Evolutionary conservation across 352 stramenopile species (phyloP), one percentile per base, ranked within the genome.

Genomic region (Peronosclerospora sorghi): DNA sequence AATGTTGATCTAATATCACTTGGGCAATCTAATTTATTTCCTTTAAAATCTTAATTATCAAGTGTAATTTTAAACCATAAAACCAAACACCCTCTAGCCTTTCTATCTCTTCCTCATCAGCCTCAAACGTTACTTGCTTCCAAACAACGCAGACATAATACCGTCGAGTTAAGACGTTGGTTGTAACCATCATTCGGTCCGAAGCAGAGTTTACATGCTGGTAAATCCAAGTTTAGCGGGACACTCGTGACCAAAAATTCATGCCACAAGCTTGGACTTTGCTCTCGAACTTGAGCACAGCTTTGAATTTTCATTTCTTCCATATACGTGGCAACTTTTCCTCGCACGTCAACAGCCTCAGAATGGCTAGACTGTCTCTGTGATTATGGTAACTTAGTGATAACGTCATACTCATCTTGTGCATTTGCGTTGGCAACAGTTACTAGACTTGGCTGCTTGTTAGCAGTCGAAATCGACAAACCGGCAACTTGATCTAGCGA

Each of bases 101-200:
- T n/a, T n/a, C n/a, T n/a, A n/a, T n/a, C n/a, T n/a, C n/a, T n/a
- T n/a, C n/a, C n/a, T n/a, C n/a, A n/a, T n/a, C n/a, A n/a, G n/a
- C n/a, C n/a, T n/a, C n/a, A n/a, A n/a, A n/a, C n/a, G n/a, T n/a
- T n/a, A n/a, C n/a, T n/a, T n/a, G n/a, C 51, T 24, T 58, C 34
- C 15, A 79, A 35, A 30, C 71, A 83, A 1, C 34, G 35, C 18
- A 62, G 32, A 57, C 71, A 83, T 23, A 83, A 30, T 12, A 74
- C 62, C 18, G 59, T 59, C 7, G 59, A 59, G 32, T 79, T 83
- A 26, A 81, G 56, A 1, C 68, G 62, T 43, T 83, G 71, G 24
- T 80, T 63, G 27, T 40, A 37, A 4, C 59, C 68, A 40, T 62
- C 46, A 38, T 76, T 74, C 8, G 56, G 56, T 19, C 49, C 29